Percentiles rank a stretch among this genome's conserved stretches.
Conservation (phyloP, 352 stramenopile species). For the Pythium biforme region DNA sequence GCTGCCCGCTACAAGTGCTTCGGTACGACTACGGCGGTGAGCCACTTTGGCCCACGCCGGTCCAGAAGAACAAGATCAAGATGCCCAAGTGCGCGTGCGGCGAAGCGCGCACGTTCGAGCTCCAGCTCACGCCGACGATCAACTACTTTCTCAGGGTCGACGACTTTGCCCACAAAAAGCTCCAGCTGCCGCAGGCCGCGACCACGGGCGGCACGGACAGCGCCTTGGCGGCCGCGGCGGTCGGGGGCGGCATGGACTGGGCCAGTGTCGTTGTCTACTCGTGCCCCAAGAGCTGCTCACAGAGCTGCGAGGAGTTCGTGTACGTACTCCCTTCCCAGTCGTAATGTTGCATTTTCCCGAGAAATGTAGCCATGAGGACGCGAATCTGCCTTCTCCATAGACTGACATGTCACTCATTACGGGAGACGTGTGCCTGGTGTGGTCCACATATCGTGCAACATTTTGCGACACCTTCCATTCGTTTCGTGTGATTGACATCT, state of each 20-base stretch:
- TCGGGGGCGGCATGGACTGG: constrained; percentile 72
- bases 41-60: constrained; percentile 69
- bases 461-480: constrained; percentile 18
- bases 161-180: constrained; percentile 37
- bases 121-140: constrained; percentile 81
- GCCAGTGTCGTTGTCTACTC: constrained; percentile 76
- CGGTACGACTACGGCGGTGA: constrained; percentile 86
- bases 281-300: constrained; percentile 62
- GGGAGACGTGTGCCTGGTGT: neutral
- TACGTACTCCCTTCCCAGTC: constrained; percentile 48
- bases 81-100: constrained; percentile 61
- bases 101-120: constrained; percentile 67
- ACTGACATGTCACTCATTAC: constrained; percentile 9
- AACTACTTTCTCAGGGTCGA: constrained; percentile 88
- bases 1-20: constrained; percentile 73
- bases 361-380: neutral
- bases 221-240: neutral
- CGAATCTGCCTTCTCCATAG: no score
- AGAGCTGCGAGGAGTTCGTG: constrained; percentile 67
- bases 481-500: constrained; percentile 26
- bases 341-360: neutral
- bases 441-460: constrained; percentile 14
- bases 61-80: constrained; percentile 34
- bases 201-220: neutral
- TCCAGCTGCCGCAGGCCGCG: constrained; percentile 1